Conservation (phyloP, 805 yeast genomes). For the Candida nemodendra region DNA sequence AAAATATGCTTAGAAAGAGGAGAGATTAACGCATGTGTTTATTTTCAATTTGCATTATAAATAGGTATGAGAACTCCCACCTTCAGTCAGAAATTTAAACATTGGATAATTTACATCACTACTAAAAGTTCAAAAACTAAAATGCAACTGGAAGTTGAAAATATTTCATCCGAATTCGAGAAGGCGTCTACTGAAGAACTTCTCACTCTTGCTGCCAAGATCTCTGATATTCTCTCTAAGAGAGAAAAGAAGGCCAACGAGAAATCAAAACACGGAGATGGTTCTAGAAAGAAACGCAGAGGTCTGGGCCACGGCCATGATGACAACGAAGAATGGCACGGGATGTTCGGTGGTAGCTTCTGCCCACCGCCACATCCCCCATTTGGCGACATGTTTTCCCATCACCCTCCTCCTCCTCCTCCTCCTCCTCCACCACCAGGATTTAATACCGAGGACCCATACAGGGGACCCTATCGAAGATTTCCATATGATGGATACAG, state of each 20-base stretch:
- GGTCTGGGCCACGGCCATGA: not conserved
- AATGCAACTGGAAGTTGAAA: not conserved
- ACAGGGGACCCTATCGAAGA: too few relatives aligned
- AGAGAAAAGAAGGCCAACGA: not conserved
- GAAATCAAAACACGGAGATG: too few relatives aligned
- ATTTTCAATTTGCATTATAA: conserved; percentile 1
- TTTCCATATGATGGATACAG: too few relatives aligned
- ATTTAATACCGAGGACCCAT: too few relatives aligned
- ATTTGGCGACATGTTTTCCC: not conserved
- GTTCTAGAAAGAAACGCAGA: not conserved
- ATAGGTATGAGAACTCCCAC: too few relatives aligned
- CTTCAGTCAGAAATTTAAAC: too few relatives aligned
- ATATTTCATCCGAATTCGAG: too few relatives aligned
- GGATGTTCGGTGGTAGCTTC: too few relatives aligned
- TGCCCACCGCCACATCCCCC: conserved; percentile 4
- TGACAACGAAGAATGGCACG: too few relatives aligned
- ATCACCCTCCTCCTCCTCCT: conserved; percentile 1
- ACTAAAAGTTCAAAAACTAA: not conserved
- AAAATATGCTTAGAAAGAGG: too few relatives aligned
- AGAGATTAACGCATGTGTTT: too few relatives aligned
- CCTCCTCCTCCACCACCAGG: conserved; percentile 2
- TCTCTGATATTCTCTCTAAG: conserved; percentile 1
- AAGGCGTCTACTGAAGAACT: conserved; percentile 7
- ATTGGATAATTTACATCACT: not conserved
- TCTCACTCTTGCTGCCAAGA: conserved; percentile 1